A percentile compares a stretch with the other conserved stretches of the same genome.
These are phyloP conservation scores for Krasilnikovozyma curviuscula DNA, from an alignment of 768 basidiomycete genomes.

Conservation along the genomic window DNA sequence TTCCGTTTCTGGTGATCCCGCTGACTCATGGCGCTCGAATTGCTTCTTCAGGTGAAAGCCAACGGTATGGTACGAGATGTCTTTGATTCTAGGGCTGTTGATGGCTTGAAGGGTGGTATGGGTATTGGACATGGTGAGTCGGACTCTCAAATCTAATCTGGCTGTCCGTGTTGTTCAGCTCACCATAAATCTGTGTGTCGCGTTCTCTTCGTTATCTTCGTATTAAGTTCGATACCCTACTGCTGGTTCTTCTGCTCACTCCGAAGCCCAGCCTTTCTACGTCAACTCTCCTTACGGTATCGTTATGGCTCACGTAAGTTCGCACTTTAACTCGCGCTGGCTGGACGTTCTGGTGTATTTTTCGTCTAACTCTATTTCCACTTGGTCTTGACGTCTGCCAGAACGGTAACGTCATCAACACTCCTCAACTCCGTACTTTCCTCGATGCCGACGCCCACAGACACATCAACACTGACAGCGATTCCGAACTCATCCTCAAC, in stretches of 20 bases:
- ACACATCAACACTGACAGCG: slow-evolving; percentile 96
- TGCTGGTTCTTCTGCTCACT: slow-evolving; percentile 86
- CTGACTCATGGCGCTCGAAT: not conserved
- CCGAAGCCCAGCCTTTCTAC: slow-evolving; percentile 98
- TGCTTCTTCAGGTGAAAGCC: slow-evolving; percentile 40
- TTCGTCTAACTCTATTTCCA: not conserved
- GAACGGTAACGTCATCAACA: slow-evolving; percentile 99
- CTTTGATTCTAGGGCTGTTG: slow-evolving; percentile 61
- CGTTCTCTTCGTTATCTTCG: slow-evolving; percentile 9
- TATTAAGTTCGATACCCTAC: slow-evolving; percentile 97
- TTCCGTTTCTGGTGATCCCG: not conserved
- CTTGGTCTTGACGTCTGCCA: slow-evolving; percentile 22
- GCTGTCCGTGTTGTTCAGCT: not conserved
- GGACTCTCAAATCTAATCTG: not conserved
- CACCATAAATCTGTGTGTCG: not conserved
- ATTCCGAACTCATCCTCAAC: slow-evolving; percentile 91
- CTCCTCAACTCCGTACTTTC: slow-evolving; percentile 60
- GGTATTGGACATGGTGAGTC: slow-evolving; percentile 82
- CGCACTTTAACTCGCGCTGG: not conserved
- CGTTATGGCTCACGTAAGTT: slow-evolving; percentile 80
- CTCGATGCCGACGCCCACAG: slow-evolving; percentile 93
- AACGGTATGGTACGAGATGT: slow-evolving; percentile 99
- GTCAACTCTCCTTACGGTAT: slow-evolving; percentile 99
- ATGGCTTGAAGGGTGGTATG: slow-evolving; percentile 75
- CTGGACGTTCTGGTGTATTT: not conserved